These are phyloP conservation scores for Hymenoscyphus scutula DNA, from an alignment of 2,329 filamentous ascomycete genomes.

Conservation along the genomic window DNA sequence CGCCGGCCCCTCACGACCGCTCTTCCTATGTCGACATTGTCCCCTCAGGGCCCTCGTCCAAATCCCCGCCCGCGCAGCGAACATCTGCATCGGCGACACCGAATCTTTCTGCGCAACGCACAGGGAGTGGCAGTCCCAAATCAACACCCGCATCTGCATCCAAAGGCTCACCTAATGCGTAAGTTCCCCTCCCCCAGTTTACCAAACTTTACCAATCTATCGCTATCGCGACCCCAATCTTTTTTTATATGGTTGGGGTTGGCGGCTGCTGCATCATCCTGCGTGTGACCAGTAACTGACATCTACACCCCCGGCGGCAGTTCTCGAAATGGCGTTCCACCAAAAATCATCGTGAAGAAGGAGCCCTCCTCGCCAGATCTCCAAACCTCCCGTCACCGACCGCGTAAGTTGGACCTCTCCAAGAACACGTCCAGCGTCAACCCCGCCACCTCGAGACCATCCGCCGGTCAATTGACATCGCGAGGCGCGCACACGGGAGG, in stretches of 20 bases:
- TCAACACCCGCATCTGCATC: conserved; percentile 40
- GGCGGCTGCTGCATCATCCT: conserved; percentile 19
- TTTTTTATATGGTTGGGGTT: not conserved
- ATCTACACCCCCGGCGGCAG: conserved; percentile 38
- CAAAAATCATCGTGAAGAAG: conserved; percentile 94
- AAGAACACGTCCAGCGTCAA: conserved; percentile 53
- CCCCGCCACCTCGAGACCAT: conserved; percentile 64
- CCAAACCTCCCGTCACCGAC: conserved; percentile 69
- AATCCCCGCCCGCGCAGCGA: conserved; percentile 33
- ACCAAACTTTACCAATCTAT: not conserved
- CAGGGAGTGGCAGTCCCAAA: conserved; percentile 55
- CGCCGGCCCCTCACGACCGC: conserved; percentile 64
- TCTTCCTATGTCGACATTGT: conserved; percentile 54
- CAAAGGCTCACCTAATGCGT: conserved; percentile 62
- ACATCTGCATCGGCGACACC: conserved; percentile 40
- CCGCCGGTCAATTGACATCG: conserved; percentile 66
- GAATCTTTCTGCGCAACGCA: conserved; percentile 46
- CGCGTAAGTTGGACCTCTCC: conserved; percentile 75
- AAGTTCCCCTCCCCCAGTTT: conserved; percentile 40
- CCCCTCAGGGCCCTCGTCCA: conserved; percentile 34
- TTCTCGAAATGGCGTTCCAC: conserved; percentile 53
- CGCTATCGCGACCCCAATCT: not conserved
- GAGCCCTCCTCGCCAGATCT: conserved; percentile 87
- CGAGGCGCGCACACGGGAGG: conserved; percentile 61
- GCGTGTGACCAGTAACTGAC: conserved; percentile 20